These are phyloP conservation scores for Jimgerdemannia lactiflua DNA, from an alignment of 192 early-diverging fungal genomes.

Conservation along the genomic window DNA sequence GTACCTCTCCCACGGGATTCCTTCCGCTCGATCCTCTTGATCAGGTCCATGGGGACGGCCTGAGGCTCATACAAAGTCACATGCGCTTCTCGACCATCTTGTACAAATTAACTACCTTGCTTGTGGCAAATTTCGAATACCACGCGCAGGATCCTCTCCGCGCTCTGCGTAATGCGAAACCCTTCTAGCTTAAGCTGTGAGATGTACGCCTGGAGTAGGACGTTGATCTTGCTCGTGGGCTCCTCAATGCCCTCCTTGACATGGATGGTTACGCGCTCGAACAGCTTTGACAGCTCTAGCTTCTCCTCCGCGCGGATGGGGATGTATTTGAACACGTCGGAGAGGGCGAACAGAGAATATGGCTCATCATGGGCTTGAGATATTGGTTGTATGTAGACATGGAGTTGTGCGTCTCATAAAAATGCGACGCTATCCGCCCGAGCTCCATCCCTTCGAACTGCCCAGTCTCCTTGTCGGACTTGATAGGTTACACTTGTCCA, in stretches of 20 bases:
- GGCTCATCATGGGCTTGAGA: conserved; percentile 82
- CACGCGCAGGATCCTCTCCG: conserved; percentile 89
- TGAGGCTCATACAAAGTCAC: conserved; percentile 95
- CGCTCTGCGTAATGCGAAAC: conserved; percentile 98
- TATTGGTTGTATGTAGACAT: conserved; percentile 95
- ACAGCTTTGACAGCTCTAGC: too few species aligned
- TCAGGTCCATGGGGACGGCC: conserved; percentile 71
- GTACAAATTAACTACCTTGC: conserved; percentile 87
- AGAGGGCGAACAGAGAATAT: too few species aligned
- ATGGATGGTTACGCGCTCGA: too few species aligned
- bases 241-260: too few species aligned
- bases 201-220: too few species aligned
- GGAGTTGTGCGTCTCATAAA: conserved; percentile 89
- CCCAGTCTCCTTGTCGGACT: conserved; percentile 93
- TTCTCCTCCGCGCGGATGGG: too few species aligned
- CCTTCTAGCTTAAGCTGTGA: too few species aligned
- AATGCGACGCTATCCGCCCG: conserved; percentile 95
- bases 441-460: conserved; percentile 86
- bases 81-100: conserved; percentile 97
- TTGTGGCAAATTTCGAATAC: conserved; percentile 96
- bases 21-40: conserved; percentile 88
- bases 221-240: too few species aligned
- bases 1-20: conserved; percentile 96
- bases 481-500: conserved; percentile 94
- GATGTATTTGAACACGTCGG: too few species aligned